Evolutionary conservation across 495 filamentous ascomycete genomes (phyloP), one percentile per base, ranked within the genome.

Genomic region (Talaromyces borbonicus): DNA sequence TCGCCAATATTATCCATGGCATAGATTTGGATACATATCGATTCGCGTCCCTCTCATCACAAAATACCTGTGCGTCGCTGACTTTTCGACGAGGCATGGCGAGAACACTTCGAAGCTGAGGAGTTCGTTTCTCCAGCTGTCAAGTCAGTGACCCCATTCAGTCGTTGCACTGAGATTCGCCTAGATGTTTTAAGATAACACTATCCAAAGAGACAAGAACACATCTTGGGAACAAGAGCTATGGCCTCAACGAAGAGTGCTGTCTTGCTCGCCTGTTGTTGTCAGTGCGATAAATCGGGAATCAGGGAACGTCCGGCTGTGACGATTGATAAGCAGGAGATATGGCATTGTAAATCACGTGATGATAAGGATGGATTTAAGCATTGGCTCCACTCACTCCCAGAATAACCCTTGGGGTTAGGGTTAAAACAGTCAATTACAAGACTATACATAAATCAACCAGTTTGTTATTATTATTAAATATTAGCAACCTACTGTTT

Each of bases 1-100:
- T 62, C 23, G 74, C 75, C 14, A 76, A 53, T 15, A 85, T 62
- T 24, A 84, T 52, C 23, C 73, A 47, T 35, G 83, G 83, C 35
- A 85, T 76, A 35, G 75, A 49, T 38, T 72, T 61, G 20, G 79
- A 76, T 29, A 70, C 65, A 52, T 64, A 73, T 33, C 72, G 48
- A 57, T 77, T 81, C 33, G 62, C 61, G 46, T 68, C 63, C 53
- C 65, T 71, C 30, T 69, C 61, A 48, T 69, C 47, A 35, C 56
- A 49, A 11, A 46, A 33, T 23, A 46, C 30, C 12, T 18, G 29
- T 11, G 27, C 18, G 22, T 18, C 6, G 12, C 30, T 29, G 19
- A 31, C 20, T 14, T 36, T 46, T 46, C 43, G 43, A 23, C 30
- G 11, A 26, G 43, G 20, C 43, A 46, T 46, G 12, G 6, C 27